Conservation (phyloP, 352 stramenopile species). For the Phytophthora syringae region DNA sequence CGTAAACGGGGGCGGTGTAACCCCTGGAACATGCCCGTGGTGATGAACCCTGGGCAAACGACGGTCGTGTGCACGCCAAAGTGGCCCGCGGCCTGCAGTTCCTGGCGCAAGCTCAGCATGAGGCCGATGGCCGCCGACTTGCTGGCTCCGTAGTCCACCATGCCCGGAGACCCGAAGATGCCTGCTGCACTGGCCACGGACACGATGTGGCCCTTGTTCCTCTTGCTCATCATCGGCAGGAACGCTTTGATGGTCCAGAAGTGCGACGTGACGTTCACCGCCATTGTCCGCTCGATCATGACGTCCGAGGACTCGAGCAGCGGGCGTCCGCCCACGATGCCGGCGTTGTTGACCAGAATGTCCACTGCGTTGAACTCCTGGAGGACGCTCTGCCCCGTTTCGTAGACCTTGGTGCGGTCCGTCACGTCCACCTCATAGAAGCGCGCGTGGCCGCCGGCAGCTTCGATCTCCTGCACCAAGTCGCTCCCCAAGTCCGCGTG, state of each 20-base stretch:
- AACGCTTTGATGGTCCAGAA: slow-evolving; percentile 65
- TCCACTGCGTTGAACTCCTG: slow-evolving; percentile 40
- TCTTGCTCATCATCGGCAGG: slow-evolving; percentile 48
- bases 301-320: slow-evolving; percentile 47
- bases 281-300: slow-evolving; percentile 56
- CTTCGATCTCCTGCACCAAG: slow-evolving; percentile 45
- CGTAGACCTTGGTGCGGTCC: slow-evolving; percentile 39
- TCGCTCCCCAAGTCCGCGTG: slow-evolving; percentile 30
- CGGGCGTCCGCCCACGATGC: slow-evolving; percentile 51
- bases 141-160: slow-evolving; percentile 65
- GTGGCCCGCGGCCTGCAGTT: slow-evolving; percentile 49
- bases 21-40: slow-evolving; percentile 75
- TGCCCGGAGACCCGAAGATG: slow-evolving; percentile 49
- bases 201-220: slow-evolving; percentile 57
- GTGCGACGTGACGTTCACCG: slow-evolving; percentile 54
- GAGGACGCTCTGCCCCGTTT: slow-evolving; percentile 27
- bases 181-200: slow-evolving; percentile 54
- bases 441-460: slow-evolving; percentile 21
- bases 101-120: slow-evolving; percentile 54
- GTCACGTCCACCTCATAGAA: slow-evolving; percentile 54
- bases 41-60: slow-evolving; percentile 67
- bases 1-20: slow-evolving; percentile 43
- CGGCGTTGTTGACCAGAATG: slow-evolving; percentile 62
- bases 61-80: slow-evolving; percentile 56
- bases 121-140: slow-evolving; percentile 55